phyloP scores from a whole-genome alignment of 805 yeast species.

The Candida insectorum region DNA sequence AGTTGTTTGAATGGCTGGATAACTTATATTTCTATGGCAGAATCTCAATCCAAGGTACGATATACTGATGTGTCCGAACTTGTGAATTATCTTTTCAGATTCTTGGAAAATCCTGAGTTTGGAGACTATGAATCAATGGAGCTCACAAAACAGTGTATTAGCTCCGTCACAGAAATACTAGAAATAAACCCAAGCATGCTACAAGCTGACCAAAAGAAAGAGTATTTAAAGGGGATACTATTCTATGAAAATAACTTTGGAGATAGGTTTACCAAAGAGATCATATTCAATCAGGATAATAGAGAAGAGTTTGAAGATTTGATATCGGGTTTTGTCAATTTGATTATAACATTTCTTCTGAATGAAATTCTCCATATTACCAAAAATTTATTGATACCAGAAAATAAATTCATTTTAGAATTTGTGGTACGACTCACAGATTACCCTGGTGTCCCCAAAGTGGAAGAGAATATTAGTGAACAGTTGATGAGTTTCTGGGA shows the following conservation, averaged over 20 bases:
- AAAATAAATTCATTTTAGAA: conserved; percentile 40
- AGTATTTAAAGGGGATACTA: conserved; percentile 30
- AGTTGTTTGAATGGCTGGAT: conserved; percentile 34
- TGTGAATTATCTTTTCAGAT: conserved; percentile 18
- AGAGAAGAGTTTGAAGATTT: conserved; percentile 28
- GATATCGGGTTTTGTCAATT: conserved; percentile 39
- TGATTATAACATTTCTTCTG: conserved; percentile 46
- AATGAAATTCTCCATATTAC: conserved; percentile 44
- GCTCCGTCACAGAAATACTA: conserved; percentile 40
- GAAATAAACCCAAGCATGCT: conserved; percentile 46
- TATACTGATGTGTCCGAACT: conserved; percentile 26
- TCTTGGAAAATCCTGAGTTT: conserved; percentile 11
- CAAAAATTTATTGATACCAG: conserved; percentile 31
- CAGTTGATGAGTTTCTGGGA: conserved; percentile 66
- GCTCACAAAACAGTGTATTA: conserved; percentile 22
- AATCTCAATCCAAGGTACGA: conserved; percentile 28
- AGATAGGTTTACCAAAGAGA: conserved; percentile 28
- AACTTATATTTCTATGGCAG: conserved; percentile 33
- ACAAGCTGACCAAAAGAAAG: conserved; percentile 9
- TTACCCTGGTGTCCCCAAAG: conserved; percentile 53
- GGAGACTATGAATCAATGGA: conserved; percentile 12
- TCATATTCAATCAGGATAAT: conserved; percentile 27
- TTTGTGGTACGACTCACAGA: conserved; percentile 52
- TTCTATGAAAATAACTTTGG: conserved; percentile 46
- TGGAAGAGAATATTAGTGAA: conserved; percentile 54